Evolutionary conservation across 805 yeast species (phyloP).

Genomic region (Ogataea ganodermae): DNA sequence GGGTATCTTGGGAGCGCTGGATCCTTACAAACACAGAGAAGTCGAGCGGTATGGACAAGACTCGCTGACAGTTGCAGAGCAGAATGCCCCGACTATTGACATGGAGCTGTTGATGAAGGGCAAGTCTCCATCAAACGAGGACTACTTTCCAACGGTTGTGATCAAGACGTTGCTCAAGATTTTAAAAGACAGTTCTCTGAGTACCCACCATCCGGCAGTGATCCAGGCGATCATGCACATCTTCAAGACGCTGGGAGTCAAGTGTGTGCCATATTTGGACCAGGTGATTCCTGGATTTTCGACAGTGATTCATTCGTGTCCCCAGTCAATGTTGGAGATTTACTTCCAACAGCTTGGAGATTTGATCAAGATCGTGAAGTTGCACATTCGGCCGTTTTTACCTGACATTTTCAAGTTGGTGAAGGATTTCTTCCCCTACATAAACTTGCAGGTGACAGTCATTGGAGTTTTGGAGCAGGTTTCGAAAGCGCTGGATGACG

Average conservation of each 20-base stretch:
- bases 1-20: constrained; percentile 95
- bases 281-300: constrained; percentile 88
- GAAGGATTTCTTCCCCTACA: constrained; percentile 68
- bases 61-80: constrained; percentile 54
- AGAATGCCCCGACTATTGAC: constrained; percentile 87
- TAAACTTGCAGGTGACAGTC: constrained; percentile 71
- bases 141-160: constrained; percentile 94
- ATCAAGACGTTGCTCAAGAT: constrained; percentile 82
- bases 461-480: constrained; percentile 80
- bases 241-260: constrained; percentile 82
- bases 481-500: constrained; percentile 86
- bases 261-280: constrained; percentile 86
- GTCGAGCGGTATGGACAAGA: constrained; percentile 61
- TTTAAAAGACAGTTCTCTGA: constrained; percentile 79
- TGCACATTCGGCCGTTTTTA: constrained; percentile 84
- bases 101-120: constrained; percentile 90
- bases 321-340: constrained; percentile 77
- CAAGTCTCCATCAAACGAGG: constrained; percentile 88
- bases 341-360: constrained; percentile 87
- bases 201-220: constrained; percentile 85
- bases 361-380: constrained; percentile 78
- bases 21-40: constrained; percentile 93
- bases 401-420: constrained; percentile 73
- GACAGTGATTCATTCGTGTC: constrained; percentile 79
- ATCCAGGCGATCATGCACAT: constrained; percentile 94